Base-by-base conservation (phyloP, 2,329 filamentous ascomycete species). In the Trichoderma arundinaceum region DNA sequence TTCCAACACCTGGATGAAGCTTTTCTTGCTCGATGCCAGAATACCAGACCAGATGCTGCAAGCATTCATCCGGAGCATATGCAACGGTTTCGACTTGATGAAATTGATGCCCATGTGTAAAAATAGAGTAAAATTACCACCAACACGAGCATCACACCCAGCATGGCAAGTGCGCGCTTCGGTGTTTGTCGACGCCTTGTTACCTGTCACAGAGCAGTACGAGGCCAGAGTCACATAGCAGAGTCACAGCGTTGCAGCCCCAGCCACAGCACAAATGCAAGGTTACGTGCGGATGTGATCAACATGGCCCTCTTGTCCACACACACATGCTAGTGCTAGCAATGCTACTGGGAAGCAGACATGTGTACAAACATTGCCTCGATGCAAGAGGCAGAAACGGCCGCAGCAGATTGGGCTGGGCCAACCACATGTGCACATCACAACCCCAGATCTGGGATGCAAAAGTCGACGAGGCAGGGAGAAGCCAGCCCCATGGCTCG, bases 251-350 rank as follows among this genome's bases (percentile, higher is more conserved):
- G 54, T 58, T 19, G 54, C 48, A 53, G 46, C 13, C 33, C 33
- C 44, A 51, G 58, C 58, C 58, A 51, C 58, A 61, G 35, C 48
- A 13, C n/a, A 28, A 46, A 64, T 64, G 60, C 60, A 56, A 56
- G 60, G 60, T 64, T 64, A 64, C 60, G 60, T 64, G 60, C 60
- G 57, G 22, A 28, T 28, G 2, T 28, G 22, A 28, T 28, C 22
- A 28, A 28, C 22, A 28, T 28, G 22, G 22, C 22, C 49, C 9
- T 56, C 17, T 49, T 22, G 15, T 17, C 19, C 38, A 41, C 57
- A 28, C 57, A 39, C 46, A 46, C 60, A 46, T 15, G 22, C 46
- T 33, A 38, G 28, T 28, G 4, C 22, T 28, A 28, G 22, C 4
- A 28, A 28, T 28, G 4, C 22, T 28, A 28, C 22, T 28, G 4